Evolutionary conservation across 106 monocot species (phyloP), one percentile per base, ranked within the genome.

Genomic region (Posidonia australis): DNA sequence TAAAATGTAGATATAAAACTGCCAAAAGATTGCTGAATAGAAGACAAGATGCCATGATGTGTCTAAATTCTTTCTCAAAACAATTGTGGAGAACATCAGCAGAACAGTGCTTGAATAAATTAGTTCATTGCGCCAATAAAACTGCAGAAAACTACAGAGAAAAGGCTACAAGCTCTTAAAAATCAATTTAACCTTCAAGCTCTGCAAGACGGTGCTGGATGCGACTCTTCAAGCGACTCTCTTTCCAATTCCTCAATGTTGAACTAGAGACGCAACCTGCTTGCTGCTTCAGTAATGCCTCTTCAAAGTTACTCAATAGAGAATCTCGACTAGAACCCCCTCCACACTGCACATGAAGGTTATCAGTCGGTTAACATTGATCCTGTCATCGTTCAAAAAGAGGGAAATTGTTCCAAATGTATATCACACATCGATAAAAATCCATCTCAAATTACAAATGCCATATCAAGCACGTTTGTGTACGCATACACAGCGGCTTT

Each of bases 131-230:
- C 7, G 36, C 24, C 54, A 55, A 55, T 18, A 17, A 10, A 24
- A 25, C 21, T 4, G 20, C 24, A 19, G 54, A 55, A 23, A 22
- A 55, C 10, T 24, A 36, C 7, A 36, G 36, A 12, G 44, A 54
- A 69, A 21, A 46, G 9, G 10, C 6, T 48, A 17, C 43, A 24
- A 19, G 13, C 31, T 28, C 11, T 46, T 17, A 49, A 60, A 47
- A 67, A 46, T 68, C 47, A 51, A 71, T 45, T 45, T 41, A 64
- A 88, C 93, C 96, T 90, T 96, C 96, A 87, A 96, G 96, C 72
- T 96, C 84, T 42, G 58, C 43, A 58, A 96, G 76, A 51, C 96
- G 86, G 73, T 77, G 79, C 46, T 84, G 77, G 60, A 96, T 83
- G 13, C 73, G 73, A 69, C 86, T 78, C 30, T 87, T 73, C 45